These are phyloP conservation scores for Polyporus arcularius DNA, from an alignment of 768 basidiomycete genomes.

Conservation along the genomic window DNA sequence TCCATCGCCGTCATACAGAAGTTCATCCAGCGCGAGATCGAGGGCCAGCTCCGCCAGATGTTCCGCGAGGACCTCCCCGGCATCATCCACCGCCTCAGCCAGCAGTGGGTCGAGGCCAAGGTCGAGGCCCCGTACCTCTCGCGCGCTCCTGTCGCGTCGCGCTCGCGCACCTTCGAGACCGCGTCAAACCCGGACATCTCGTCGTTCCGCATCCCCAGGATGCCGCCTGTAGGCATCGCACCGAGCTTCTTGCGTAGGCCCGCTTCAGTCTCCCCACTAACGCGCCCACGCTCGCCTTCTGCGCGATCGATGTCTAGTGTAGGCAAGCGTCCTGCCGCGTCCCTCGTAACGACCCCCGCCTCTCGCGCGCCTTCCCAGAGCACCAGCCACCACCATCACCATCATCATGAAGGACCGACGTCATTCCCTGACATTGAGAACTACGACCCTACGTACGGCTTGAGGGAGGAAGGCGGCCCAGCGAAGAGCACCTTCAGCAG, in stretches of 20 bases:
- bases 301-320: constrained; percentile 23
- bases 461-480: constrained; percentile 90
- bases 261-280: constrained; percentile 11
- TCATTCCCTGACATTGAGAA: constrained; percentile 72
- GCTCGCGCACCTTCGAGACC: constrained; percentile 17
- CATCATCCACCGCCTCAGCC: constrained; percentile 94
- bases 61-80: constrained; percentile 96
- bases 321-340: constrained; percentile 22
- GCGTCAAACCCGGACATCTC: constrained; percentile 22
- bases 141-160: constrained; percentile 38
- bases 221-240: constrained; percentile 20
- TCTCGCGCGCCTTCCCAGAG: constrained; percentile 8
- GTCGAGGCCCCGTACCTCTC: constrained; percentile 88
- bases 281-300: constrained; percentile 25
- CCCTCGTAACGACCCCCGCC: constrained; percentile 7
- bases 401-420: constrained; percentile 25
- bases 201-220: constrained; percentile 18
- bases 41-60: constrained; percentile 96
- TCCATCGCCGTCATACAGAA: constrained; percentile 97
- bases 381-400: constrained; percentile 27
- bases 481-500: constrained; percentile 78
- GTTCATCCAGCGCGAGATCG: constrained; percentile 97
- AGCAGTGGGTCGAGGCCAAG: constrained; percentile 93
- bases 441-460: constrained; percentile 95
- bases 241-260: constrained; percentile 17